Evolutionary conservation across 1,284 basidiomycete species (phyloP), one percentile per base, ranked within the genome.

Genomic region (Hymenochaete sp.): DNA sequence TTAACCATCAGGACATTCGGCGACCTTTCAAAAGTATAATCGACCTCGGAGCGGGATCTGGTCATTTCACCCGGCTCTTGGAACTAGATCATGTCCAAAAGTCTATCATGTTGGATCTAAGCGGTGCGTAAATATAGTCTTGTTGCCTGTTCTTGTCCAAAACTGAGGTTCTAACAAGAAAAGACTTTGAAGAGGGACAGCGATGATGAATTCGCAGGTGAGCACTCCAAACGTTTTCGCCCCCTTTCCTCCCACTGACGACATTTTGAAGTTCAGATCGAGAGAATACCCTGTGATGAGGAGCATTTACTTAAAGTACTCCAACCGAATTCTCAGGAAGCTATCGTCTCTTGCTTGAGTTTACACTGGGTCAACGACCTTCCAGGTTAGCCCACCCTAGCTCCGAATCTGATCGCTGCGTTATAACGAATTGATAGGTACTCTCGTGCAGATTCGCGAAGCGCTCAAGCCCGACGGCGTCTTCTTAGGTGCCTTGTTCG

Each of bases 321-420:
- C 21, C 70, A 73, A 10, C 75, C 70, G 4, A 77, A 86, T 49
- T 87, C 86, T 16, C 82, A 95, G 59, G 95, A 98, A 60, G 91
- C 90, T 31, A 79, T 98, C 37, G 82, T 98, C 25, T 93, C 90
- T 11, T 92, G 88, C 57, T 73, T 96, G 2, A 86, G 83, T 47
- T 70, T 98, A 44, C 96, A 99, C 57, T 99, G 96, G 96, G 82
- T 97, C 7, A 98, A 98, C 57, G 96, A 99, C 65, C 75, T 99
- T 10, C 95, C 93, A 49, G 91, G 90, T 87, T 35, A 32, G 67
- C 50, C n/a, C 25, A 29, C 11, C 22, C 21, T 26, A 35, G 8
- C 5, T 35, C 5, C 5, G 14, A n/a, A 44, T 32, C 18, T 14
- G 11, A 42, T 37, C 26, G 13, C 33, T 28, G 14, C 32, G 5